Conservation (phyloP, 306 rosid species). For the Sphenostylis stenocarpa region DNA sequence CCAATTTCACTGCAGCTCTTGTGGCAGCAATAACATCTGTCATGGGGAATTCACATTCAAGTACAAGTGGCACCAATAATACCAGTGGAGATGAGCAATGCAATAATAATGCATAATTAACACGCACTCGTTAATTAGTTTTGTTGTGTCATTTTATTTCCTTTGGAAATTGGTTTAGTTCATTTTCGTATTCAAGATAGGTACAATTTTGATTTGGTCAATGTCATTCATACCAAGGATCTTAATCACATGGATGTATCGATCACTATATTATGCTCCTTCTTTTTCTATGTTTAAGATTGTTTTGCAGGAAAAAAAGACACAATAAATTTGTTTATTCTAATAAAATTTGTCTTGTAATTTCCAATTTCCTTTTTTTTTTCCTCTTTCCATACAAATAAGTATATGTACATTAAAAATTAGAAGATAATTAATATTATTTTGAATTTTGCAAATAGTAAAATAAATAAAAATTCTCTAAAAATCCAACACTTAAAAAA, state of each 20-base stretch:
- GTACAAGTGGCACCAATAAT: constrained; percentile 12
- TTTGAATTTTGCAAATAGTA: no score
- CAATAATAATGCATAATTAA: constrained; percentile 31
- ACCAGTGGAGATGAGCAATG: constrained; percentile 20
- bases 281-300: not conserved
- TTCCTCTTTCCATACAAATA: no score
- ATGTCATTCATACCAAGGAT: not conserved
- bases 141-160: not conserved
- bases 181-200: not conserved
- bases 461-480: no score
- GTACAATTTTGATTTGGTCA: not conserved
- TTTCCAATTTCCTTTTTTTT: no score
- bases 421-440: no score
- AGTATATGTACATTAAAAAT: no score
- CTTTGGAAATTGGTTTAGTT: not conserved
- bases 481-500: no score
- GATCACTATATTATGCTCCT: not conserved
- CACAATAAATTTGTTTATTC: no score
- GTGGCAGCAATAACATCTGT: constrained; percentile 61
- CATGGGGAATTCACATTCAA: constrained; percentile 44
- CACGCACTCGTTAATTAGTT: not conserved
- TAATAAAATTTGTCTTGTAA: no score
- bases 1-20: constrained; percentile 62
- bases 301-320: no score
- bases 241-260: not conserved